A percentile compares a stretch with the other conserved stretches of the same genome.
Conservation (phyloP, 129 eudicot species). For the Helianthus annuus region HanXRQr2.0-SUNRISE NC_035434.2:150164169-150164668, state of each 20-base stretch:
- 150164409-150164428: neutral
- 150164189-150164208: conserved; percentile 52
- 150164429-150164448: conserved; percentile 93
- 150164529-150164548: neutral
- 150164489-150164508: conserved; percentile 64
- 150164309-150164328: conserved; percentile 21
- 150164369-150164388: neutral
- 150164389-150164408: conserved; percentile 8
- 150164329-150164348: neutral
- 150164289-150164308: conserved; percentile 91
- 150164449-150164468: conserved; percentile 70
- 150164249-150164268: conserved; percentile 92
- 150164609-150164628: neutral
- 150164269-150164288: conserved; percentile 77
- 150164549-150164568: neutral
- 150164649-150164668: neutral
- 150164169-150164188: conserved; percentile 17
- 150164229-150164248: conserved; percentile 74
- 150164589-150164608: neutral
- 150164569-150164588: neutral
- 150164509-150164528: neutral
- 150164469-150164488: conserved; percentile 82
- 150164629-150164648: neutral
- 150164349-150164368: neutral
- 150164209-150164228: conserved; percentile 76